A percentile compares a stretch with the other conserved stretches of the same genome.
These are phyloP conservation scores for Tephrocybe rancida DNA, from an alignment of 768 basidiomycete genomes.

Conservation along the genomic window DNA sequence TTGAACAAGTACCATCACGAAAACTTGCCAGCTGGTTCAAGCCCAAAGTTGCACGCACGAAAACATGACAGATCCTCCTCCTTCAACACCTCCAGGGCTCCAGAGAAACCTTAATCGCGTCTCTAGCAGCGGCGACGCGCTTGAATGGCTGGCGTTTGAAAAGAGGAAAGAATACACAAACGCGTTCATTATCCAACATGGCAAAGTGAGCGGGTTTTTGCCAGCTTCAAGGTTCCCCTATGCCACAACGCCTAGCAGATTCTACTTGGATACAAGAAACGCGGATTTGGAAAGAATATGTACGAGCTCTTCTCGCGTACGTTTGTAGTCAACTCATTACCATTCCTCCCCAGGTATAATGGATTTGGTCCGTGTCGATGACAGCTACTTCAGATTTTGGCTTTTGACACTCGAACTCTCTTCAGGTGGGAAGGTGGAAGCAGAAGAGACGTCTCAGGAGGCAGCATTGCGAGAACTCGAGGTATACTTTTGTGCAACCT, in stretches of 20 bases:
- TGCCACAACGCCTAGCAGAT: conserved; percentile 39
- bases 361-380: conserved; percentile 62
- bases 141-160: conserved; percentile 49
- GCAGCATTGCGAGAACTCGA: conserved; percentile 80
- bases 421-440: conserved; percentile 76
- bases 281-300: conserved; percentile 72
- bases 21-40: no score
- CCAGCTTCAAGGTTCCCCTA: background rate
- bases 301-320: conserved; percentile 29
- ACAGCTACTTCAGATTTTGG: background rate
- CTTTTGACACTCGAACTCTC: background rate
- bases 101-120: conserved; percentile 27
- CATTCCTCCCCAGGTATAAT: conserved; percentile 61
- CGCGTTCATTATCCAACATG: conserved; percentile 61
- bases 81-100: conserved; percentile 44
- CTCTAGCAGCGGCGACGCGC: conserved; percentile 41
- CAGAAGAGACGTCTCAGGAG: conserved; percentile 63
- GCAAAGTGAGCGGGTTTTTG: conserved; percentile 37
- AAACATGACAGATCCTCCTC: background rate
- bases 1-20: no score
- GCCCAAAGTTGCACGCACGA: no score
- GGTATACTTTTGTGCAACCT: conserved; percentile 31
- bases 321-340: background rate
- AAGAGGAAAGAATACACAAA: conserved; percentile 63
- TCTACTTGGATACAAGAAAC: conserved; percentile 77